These are phyloP conservation scores for Xanthoconium stramineum DNA, from an alignment of 768 basidiomycete genomes.

Conservation along the genomic window DNA sequence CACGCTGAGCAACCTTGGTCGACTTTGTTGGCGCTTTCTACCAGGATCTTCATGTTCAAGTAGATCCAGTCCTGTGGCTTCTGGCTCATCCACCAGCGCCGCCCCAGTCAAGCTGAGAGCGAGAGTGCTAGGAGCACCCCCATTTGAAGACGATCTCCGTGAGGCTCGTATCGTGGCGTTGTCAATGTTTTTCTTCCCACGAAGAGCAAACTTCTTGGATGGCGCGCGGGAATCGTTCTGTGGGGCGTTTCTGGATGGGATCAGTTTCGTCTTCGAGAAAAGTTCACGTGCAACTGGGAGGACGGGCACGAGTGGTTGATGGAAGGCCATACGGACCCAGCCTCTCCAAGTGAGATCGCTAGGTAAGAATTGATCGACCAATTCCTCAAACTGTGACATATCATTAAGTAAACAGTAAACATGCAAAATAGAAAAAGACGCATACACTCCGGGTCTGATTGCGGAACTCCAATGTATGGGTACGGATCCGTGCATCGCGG, in stretches of 20 bases:
- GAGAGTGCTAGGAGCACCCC: neutral
- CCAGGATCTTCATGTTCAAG: conserved; percentile 13
- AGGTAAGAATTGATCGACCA: conserved; percentile 77
- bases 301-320: conserved; percentile 74
- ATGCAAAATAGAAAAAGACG: conserved; percentile 11
- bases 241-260: conserved; percentile 38
- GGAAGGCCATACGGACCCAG: conserved; percentile 81
- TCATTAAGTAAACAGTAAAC: conserved; percentile 8
- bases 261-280: conserved; percentile 73
- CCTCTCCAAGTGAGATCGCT: conserved; percentile 76
- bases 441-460: conserved; percentile 82
- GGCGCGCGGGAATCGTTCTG: conserved; percentile 27
- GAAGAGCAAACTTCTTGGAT: conserved; percentile 19
- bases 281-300: conserved; percentile 77
- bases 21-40: conserved; percentile 21
- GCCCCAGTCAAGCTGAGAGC: conserved; percentile 26
- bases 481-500: conserved; percentile 73
- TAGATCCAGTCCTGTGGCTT: conserved; percentile 26
- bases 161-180: conserved; percentile 12
- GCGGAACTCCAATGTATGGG: conserved; percentile 75
- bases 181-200: conserved; percentile 17
- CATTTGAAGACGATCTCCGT: conserved; percentile 25
- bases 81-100: conserved; percentile 42
- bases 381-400: conserved; percentile 62
- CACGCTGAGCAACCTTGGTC: conserved; percentile 31